Evolutionary conservation across 2,329 filamentous ascomycete species (phyloP).

Genomic region (Dactylellina sp.): DNA sequence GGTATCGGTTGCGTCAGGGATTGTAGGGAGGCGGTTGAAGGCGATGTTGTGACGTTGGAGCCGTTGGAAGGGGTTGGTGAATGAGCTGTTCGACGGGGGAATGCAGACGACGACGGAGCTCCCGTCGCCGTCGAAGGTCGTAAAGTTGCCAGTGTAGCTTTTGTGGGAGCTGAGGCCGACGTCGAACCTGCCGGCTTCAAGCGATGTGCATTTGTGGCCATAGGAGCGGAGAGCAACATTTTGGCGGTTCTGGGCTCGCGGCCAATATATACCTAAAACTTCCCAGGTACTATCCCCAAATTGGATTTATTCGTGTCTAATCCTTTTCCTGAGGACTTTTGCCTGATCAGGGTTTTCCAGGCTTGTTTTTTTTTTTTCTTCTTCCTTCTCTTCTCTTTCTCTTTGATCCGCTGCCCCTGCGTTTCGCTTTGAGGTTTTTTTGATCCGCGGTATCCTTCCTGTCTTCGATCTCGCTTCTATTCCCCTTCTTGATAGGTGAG

Average conservation of each 20-base stretch:
- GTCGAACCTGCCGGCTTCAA: conserved; percentile 57
- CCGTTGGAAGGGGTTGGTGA: conserved; percentile 56
- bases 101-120: conserved; percentile 50
- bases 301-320: conserved; percentile 7
- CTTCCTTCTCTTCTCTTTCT: conserved; percentile 8
- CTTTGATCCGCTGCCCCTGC: conserved; percentile 42
- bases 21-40: conserved; percentile 52
- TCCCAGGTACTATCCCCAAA: conserved; percentile 27
- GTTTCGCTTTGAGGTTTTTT: conserved; percentile 39
- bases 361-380: not conserved
- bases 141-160: conserved; percentile 48
- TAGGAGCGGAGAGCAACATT: conserved; percentile 56
- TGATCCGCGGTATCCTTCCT: conserved; percentile 44
- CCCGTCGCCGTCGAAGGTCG: conserved; percentile 56
- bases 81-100: conserved; percentile 43
- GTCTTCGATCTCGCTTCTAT: conserved; percentile 29
- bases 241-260: conserved; percentile 47
- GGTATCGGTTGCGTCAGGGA: conserved; percentile 43
- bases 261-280: conserved; percentile 47
- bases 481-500: conserved; percentile 17
- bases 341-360: conserved; percentile 15
- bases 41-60: conserved; percentile 52
- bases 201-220: conserved; percentile 56
- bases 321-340: conserved; percentile 13
- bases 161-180: conserved; percentile 52